phyloP scores from a whole-genome alignment of 2,329 filamentous ascomycete genomes.

The Aureobasidium sp. region DNA sequence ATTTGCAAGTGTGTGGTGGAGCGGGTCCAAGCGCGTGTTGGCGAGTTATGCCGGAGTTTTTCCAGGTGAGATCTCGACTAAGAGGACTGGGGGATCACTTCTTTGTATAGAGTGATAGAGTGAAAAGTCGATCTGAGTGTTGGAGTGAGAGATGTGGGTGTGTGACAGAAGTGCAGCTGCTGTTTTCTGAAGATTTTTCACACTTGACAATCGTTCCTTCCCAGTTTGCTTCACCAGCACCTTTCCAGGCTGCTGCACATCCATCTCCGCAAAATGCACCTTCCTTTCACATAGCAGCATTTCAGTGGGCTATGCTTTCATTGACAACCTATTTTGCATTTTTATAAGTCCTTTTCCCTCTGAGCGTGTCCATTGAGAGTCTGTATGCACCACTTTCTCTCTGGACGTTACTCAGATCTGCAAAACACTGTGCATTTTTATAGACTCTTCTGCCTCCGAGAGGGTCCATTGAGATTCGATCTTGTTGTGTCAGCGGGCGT shows the following conservation, averaged over 20 bases:
- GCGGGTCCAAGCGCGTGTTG: neutral
- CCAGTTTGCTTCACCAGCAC: neutral
- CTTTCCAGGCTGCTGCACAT: neutral
- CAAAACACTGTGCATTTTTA: too few species aligned
- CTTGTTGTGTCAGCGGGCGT: too few species aligned
- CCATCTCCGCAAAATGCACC: neutral
- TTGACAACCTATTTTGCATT: too few species aligned
- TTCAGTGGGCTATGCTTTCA: too few species aligned
- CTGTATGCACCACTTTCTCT: too few species aligned
- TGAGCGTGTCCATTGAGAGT: too few species aligned
- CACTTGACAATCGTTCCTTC: neutral
- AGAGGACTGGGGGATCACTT: neutral
- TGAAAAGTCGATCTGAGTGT: neutral
- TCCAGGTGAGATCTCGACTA: neutral
- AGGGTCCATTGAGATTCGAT: too few species aligned
- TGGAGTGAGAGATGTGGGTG: neutral
- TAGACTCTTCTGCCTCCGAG: too few species aligned
- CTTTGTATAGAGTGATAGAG: neutral
- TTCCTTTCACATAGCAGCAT: neutral
- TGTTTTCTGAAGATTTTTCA: too few species aligned
- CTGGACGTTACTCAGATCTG: too few species aligned
- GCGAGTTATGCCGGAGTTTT: neutral
- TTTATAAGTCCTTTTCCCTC: too few species aligned
- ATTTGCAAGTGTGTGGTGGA: neutral
- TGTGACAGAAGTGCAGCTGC: neutral